These are phyloP conservation scores for Psidium friedrichsthalianum DNA, from an alignment of 345 rosid genomes.

Conservation along the genomic window DNA sequence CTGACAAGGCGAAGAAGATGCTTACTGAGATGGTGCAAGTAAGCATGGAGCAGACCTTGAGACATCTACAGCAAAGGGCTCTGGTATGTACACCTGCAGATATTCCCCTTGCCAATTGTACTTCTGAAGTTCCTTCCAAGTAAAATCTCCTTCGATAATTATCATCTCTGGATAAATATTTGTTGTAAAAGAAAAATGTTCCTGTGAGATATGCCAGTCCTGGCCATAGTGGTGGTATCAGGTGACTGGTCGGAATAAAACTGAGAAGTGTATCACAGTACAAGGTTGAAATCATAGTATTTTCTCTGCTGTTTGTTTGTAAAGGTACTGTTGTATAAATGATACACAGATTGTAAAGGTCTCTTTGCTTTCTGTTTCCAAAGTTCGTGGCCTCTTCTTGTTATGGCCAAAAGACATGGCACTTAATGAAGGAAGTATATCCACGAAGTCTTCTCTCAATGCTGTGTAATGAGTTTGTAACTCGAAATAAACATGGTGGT, in stretches of 20 bases:
- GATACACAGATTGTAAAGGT: constrained; percentile 2
- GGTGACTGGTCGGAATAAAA: constrained; percentile 64
- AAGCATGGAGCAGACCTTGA: constrained; percentile 96
- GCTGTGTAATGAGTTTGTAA: neutral
- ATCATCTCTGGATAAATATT: neutral
- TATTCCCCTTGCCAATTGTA: constrained; percentile 35
- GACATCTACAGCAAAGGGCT: constrained; percentile 92
- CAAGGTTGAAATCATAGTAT: neutral
- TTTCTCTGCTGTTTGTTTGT: constrained; percentile 17
- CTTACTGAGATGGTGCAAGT: constrained; percentile 97
- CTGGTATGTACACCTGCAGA: constrained; percentile 60
- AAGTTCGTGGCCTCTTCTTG: neutral
- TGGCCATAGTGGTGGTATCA: constrained; percentile 53
- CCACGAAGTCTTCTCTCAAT: neutral
- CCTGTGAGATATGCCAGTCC: constrained; percentile 58
- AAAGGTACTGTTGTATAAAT: constrained; percentile 16
- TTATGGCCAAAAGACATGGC: neutral
- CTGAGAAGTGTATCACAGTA: constrained; percentile 1
- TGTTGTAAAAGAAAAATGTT: neutral
- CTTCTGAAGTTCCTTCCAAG: constrained; percentile 44
- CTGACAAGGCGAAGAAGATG: constrained; percentile 89
- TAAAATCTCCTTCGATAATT: constrained; percentile 5
- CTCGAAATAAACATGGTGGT: neutral
- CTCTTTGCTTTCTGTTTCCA: neutral
- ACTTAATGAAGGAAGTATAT: neutral